Conservation (phyloP, 805 yeast genomes). For the Monosporozyma siamensis region DNA sequence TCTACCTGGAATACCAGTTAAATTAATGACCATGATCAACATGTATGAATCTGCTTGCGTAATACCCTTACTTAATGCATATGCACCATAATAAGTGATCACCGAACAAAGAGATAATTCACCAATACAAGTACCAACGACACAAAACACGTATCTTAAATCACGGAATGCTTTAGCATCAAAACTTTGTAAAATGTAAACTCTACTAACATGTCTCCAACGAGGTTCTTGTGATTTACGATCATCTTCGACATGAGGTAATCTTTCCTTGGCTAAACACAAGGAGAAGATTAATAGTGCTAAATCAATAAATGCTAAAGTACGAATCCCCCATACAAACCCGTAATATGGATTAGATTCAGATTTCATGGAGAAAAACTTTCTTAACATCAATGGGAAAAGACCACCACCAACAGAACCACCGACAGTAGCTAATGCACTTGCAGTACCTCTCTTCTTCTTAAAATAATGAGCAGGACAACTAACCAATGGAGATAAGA, state of each 20-base stretch:
- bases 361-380: slow-evolving; percentile 29
- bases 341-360: slow-evolving; percentile 31
- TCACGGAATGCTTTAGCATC: slow-evolving; percentile 37
- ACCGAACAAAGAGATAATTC: slow-evolving; percentile 39
- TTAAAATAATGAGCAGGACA: slow-evolving; percentile 58
- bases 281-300: slow-evolving; percentile 30
- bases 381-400: slow-evolving; percentile 44
- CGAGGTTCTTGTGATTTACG: slow-evolving; percentile 9
- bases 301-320: slow-evolving; percentile 37
- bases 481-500: slow-evolving; percentile 49
- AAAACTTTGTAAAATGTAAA: slow-evolving; percentile 25
- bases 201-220: slow-evolving; percentile 22
- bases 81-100: slow-evolving; percentile 43
- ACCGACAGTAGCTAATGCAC: slow-evolving; percentile 40
- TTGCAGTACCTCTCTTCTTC: slow-evolving; percentile 46
- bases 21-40: slow-evolving; percentile 38
- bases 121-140: slow-evolving; percentile 37
- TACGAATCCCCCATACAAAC: slow-evolving; percentile 49
- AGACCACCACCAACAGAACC: slow-evolving; percentile 47
- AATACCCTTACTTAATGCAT: slow-evolving; percentile 39
- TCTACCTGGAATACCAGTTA: slow-evolving; percentile 36
- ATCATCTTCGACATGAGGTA: slow-evolving; percentile 34
- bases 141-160: slow-evolving; percentile 34
- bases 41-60: slow-evolving; percentile 33
- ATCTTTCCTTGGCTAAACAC: slow-evolving; percentile 35